These are phyloP conservation scores for Calonectria ilicicola DNA, from an alignment of 2,329 filamentous ascomycete species.

Conservation along the genomic window DNA sequence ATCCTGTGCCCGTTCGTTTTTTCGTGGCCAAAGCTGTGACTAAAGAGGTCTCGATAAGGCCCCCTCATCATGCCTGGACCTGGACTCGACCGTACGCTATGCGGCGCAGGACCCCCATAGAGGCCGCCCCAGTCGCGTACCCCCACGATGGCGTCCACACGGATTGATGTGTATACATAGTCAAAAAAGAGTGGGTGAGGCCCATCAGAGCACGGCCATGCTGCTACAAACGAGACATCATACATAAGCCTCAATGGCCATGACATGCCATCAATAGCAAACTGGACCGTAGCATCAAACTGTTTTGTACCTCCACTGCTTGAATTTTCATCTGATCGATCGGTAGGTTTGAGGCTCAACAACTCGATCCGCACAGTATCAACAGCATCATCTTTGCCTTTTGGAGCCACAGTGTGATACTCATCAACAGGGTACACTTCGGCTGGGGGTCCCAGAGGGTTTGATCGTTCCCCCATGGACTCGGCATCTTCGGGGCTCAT, in stretches of 20 bases:
- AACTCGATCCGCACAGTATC: constrained; percentile 79
- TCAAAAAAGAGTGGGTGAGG: constrained; percentile 80
- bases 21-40: constrained; percentile 37
- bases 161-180: constrained; percentile 70
- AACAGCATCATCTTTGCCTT: constrained; percentile 67
- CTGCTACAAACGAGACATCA: constrained; percentile 75
- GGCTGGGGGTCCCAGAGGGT: constrained; percentile 74
- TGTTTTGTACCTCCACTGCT: constrained; percentile 53
- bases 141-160: constrained; percentile 73
- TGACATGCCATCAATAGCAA: constrained; percentile 72
- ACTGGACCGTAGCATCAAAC: constrained; percentile 72
- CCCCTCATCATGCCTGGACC: constrained; percentile 44
- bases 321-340: constrained; percentile 36
- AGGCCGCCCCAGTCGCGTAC: constrained; percentile 74
- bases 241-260: constrained; percentile 73
- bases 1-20: constrained; percentile 27
- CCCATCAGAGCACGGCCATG: constrained; percentile 72
- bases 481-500: constrained; percentile 71
- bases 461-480: constrained; percentile 75
- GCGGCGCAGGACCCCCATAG: constrained; percentile 46
- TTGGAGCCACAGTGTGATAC: constrained; percentile 70
- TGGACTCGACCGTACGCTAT: constrained; percentile 51
- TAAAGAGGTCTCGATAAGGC: constrained; percentile 41
- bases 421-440: constrained; percentile 74
- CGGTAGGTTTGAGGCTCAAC: constrained; percentile 67